Base-by-base conservation (phyloP, 345 rosid genomes). In the Excoecaria cochinchinensis region DNA sequence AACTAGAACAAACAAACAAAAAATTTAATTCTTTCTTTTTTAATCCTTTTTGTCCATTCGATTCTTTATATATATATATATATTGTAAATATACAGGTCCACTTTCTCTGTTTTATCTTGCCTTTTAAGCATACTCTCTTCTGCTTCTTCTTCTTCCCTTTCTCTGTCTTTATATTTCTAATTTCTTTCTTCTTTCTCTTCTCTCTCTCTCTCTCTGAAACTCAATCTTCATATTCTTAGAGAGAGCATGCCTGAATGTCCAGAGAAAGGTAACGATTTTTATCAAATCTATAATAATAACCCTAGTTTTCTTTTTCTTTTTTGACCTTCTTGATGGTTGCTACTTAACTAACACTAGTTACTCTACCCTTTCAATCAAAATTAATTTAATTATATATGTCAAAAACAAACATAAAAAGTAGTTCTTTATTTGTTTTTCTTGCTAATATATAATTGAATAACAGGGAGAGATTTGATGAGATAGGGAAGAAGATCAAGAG, bases 231-330 rank as follows among this genome's bases (percentile, higher is more conserved):
- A 68, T 78, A 82, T 13, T 52, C 66, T 46, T 39, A 39, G 83
- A 38, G 50, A 86, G 88, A 87, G 97, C 91, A 92, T 92, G 97
- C 95, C 88, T 95, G 91, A 89, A 92, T 92, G 97, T 92, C 95
- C 89, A 89, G 91, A 85, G 94, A 92, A 90, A 92, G 99, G 97
- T 95, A 84, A 76, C 53, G 78, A 74, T 52, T 31, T 31, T 31
- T 31, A 31, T 31, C 31, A 31, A 68, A 36, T 52, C 55, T 38
- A 19, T 46, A 44, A 74, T 77, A 75, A 71, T 40, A 70, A 72
- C 63, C 46, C 73, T 64, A 51, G 60, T 3, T 40, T 21, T 68
- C 58, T 72, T 62, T 25, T 75, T 6, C 57, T 56, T 22, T 52
- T 42, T 40, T 51, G n/a, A 17, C 40, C 22, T 46, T 17, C 15